phyloP scores from a whole-genome alignment of 805 yeast genomes.

The Candida sithepensis region DNA sequence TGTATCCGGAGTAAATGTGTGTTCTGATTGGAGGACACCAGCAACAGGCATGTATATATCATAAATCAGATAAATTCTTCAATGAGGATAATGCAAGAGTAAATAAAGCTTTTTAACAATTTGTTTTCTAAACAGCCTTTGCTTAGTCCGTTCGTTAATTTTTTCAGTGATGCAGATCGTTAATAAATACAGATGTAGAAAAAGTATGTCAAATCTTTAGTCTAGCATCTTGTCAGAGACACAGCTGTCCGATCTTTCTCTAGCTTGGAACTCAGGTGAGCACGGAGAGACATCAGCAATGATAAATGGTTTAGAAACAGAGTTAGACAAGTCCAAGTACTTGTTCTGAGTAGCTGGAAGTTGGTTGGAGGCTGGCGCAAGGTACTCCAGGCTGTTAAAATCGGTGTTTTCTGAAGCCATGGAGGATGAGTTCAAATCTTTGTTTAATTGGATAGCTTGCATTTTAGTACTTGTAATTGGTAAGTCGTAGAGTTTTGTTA shows the following conservation, averaged over 20 bases:
- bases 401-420: constrained; percentile 1
- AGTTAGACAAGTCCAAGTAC: constrained; percentile 55
- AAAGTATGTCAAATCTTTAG: too few species aligned
- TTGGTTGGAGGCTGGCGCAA: not conserved
- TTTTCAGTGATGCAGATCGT: not conserved
- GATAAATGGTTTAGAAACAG: constrained; percentile 58
- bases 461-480: not conserved
- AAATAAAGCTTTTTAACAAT: too few species aligned
- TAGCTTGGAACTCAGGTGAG: constrained; percentile 30
- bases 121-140: too few species aligned
- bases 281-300: constrained; percentile 63
- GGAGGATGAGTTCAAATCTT: not conserved
- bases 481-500: not conserved
- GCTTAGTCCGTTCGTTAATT: too few species aligned
- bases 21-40: not conserved
- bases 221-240: constrained; percentile 13
- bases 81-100: too few species aligned
- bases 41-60: not conserved
- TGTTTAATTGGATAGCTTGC: constrained; percentile 1
- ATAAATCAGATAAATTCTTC: too few species aligned
- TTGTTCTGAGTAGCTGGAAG: constrained; percentile 14
- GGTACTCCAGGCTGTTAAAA: not conserved
- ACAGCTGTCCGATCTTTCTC: constrained; percentile 20
- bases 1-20: too few species aligned
- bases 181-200: too few species aligned